Evolutionary conservation across 129 eudicot species (phyloP).

Genomic region (Chrysanthemum seticuspe): DNA sequence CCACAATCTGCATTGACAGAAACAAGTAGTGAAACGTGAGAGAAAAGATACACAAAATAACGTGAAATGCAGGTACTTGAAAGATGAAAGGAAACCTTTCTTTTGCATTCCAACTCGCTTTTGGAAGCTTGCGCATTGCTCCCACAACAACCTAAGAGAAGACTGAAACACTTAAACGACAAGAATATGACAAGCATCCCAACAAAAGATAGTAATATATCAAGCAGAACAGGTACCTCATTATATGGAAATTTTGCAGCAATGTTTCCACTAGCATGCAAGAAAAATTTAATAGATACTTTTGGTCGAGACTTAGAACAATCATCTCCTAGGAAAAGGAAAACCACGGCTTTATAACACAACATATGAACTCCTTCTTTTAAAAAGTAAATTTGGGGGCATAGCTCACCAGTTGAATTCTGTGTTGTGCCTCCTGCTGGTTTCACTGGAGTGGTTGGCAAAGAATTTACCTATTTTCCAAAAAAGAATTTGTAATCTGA

Average conservation of each 20-base stretch:
- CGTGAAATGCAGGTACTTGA: constrained; percentile 3
- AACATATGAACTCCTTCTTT: constrained; percentile 7
- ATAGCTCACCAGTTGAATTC: constrained; percentile 49
- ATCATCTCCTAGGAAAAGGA: constrained; percentile 38
- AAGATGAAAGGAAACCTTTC: constrained; percentile 58
- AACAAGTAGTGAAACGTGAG: neutral
- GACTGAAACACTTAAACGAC: constrained; percentile 9
- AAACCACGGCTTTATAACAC: neutral
- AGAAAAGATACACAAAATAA: neutral
- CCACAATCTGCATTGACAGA: constrained; percentile 72
- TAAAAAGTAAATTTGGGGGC: constrained; percentile 7
- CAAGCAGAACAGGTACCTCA: constrained; percentile 45
- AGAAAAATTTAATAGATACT: constrained; percentile 57
- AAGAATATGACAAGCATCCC: constrained; percentile 4
- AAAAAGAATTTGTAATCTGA: constrained; percentile 8
- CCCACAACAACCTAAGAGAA: constrained; percentile 60
- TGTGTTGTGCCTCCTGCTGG: constrained; percentile 31
- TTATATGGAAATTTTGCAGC: constrained; percentile 81
- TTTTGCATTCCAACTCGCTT: constrained; percentile 74
- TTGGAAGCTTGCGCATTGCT: constrained; percentile 69
- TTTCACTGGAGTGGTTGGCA: constrained; percentile 40
- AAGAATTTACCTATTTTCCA: constrained; percentile 43
- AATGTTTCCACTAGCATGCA: constrained; percentile 82
- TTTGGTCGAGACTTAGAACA: constrained; percentile 46
- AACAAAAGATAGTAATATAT: constrained; percentile 1